Evolutionary conservation across 176 grass and related monocot species (phyloP).

Genomic region (Aegilops umbellulata): DNA sequence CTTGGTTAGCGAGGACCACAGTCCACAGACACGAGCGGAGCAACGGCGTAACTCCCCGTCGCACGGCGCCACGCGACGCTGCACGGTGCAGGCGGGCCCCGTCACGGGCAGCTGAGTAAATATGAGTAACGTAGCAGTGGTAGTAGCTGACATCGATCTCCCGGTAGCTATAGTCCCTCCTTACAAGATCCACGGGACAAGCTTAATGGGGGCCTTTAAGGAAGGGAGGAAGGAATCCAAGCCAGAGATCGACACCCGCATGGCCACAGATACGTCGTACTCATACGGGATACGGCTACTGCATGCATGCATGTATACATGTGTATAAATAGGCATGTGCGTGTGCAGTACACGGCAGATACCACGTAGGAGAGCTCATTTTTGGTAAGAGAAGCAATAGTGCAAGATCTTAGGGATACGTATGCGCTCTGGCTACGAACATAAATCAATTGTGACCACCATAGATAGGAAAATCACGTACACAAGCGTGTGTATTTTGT

Average conservation of each 20-base stretch:
- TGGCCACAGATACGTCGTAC: background rate
- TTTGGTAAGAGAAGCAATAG: background rate
- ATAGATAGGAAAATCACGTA: background rate
- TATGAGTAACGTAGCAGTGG: no score
- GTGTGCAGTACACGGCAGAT: background rate
- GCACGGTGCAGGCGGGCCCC: constrained; percentile 10
- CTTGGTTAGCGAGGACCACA: no score
- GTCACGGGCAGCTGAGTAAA: background rate
- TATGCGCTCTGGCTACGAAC: background rate
- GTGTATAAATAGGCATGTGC: no score
- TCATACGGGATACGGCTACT: background rate
- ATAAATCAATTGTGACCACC: background rate
- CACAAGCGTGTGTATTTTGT: no score
- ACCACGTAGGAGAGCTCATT: background rate
- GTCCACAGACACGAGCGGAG: constrained; percentile 5
- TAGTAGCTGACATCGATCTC: background rate
- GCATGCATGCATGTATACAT: background rate
- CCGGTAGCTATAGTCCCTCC: background rate
- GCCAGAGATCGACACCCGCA: background rate
- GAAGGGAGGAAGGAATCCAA: background rate
- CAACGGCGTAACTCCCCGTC: constrained; percentile 1
- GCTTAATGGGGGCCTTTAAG: background rate
- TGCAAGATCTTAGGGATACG: background rate
- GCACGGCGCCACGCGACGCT: background rate
- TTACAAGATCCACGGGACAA: background rate